Conservation (phyloP, 2,329 filamentous ascomycete species). For the Botrytis sinoallii region DNA sequence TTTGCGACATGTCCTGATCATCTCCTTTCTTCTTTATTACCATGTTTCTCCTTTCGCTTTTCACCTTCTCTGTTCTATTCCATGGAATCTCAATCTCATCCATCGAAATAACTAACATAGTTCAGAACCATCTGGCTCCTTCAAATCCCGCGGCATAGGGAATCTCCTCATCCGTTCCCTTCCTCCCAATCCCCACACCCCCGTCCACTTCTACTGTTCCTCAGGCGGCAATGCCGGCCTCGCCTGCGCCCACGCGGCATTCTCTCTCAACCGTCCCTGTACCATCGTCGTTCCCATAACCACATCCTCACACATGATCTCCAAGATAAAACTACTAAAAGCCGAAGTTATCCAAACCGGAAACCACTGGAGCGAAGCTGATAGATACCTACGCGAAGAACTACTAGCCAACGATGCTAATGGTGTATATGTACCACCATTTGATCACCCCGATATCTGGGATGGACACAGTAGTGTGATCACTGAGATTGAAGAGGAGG, state of each 20-base stretch:
- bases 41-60: not conserved
- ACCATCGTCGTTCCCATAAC: conserved; percentile 42
- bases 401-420: conserved; percentile 48
- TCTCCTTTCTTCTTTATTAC: conserved; percentile 20
- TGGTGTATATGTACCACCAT: conserved; percentile 66
- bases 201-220: conserved; percentile 72
- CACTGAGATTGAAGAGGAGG: conserved; percentile 39
- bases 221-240: conserved; percentile 83
- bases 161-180: conserved; percentile 59
- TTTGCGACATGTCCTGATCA: conserved; percentile 48
- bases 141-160: conserved; percentile 77
- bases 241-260: conserved; percentile 72
- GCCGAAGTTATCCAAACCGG: conserved; percentile 68
- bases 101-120: conserved; percentile 13
- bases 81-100: not conserved
- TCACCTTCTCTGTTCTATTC: not conserved
- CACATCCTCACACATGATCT: conserved; percentile 67
- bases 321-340: conserved; percentile 66
- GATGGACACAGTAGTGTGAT: conserved; percentile 60
- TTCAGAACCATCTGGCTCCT: conserved; percentile 54
- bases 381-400: conserved; percentile 59
- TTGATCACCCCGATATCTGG: conserved; percentile 68
- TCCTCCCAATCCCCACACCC: conserved; percentile 29
- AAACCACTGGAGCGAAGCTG: conserved; percentile 65
- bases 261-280: conserved; percentile 54